These are phyloP conservation scores for Penicillium manginii DNA, from an alignment of 495 filamentous ascomycete genomes.

Conservation along the genomic window DNA sequence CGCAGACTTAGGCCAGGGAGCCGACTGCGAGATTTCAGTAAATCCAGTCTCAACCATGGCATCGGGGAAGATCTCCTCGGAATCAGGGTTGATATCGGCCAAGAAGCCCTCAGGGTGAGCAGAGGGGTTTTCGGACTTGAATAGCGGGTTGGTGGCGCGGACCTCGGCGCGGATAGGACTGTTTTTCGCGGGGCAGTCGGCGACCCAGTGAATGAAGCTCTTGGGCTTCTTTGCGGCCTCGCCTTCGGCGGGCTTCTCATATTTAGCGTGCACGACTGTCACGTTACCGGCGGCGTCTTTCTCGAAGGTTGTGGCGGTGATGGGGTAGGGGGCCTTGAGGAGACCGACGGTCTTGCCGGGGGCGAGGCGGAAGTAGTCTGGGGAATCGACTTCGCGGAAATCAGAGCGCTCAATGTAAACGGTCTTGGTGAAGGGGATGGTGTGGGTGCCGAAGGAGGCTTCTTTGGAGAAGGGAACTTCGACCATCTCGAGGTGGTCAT, in stretches of 20 bases:
- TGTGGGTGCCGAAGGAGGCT: constrained; percentile 49
- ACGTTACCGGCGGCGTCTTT: constrained; percentile 73
- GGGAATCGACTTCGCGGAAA: constrained; percentile 82
- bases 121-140: constrained; percentile 81
- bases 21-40: constrained; percentile 70
- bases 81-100: constrained; percentile 82
- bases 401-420: constrained; percentile 93
- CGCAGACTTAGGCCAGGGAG: constrained; percentile 82
- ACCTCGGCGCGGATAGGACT: constrained; percentile 76
- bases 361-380: constrained; percentile 91
- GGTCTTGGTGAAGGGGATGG: constrained; percentile 77
- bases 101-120: constrained; percentile 74
- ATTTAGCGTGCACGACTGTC: constrained; percentile 47
- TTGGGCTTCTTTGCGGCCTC: constrained; percentile 72
- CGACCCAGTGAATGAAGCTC: constrained; percentile 85
- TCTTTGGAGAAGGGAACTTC: constrained; percentile 69
- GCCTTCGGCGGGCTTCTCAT: constrained; percentile 57
- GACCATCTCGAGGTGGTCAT: constrained; percentile 64
- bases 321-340: constrained; percentile 78
- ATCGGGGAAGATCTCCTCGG: constrained; percentile 73
- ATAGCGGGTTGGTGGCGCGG: constrained; percentile 79
- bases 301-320: constrained; percentile 75
- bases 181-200: constrained; percentile 56
- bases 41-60: constrained; percentile 88
- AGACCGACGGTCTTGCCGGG: constrained; percentile 90